Base-by-base conservation (phyloP, 768 basidiomycete genomes). In the Boletus fagicola region DNA sequence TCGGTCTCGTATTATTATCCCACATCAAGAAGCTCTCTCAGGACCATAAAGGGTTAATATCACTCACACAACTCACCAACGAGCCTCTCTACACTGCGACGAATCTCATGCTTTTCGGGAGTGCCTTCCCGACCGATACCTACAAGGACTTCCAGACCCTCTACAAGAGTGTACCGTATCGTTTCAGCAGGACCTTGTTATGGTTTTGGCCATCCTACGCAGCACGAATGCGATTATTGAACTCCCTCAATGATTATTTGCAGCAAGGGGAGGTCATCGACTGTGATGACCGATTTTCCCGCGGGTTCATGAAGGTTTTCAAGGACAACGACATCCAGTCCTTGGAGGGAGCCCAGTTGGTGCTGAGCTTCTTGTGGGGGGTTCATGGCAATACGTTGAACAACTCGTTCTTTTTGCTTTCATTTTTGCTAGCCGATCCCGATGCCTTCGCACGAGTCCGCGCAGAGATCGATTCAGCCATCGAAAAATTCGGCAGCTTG, bases 401-500 rank as follows among this genome's bases (percentile, higher is more conserved):
- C 54, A 68, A 60, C 49, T 28, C 60, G 0, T 60, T 64, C 38
- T 66, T 68, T 18, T 47, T 58, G 24, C 36, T 69, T 4, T 57
- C 62, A 1, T 66, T 57, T 40, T 70, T 84, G 26, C 70, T 83
- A 36, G 73, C 75, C 48, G 67, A 78, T 53, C 78, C 78, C 0
- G 65, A 69, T n/a, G 75, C 71, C 1, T 71, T 82, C 68, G 71
- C 74, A 31, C 77, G 75, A 50, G 73, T 83, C 6, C 77, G 78
- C 3, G 67, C 71, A 5, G 80, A 84, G 56, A 68, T 84, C 13
- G 82, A 83, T 39, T 22, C n/a, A 9, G 64, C 60, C 1, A 48
- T 69, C 9, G 28, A 56, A 30, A 60, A 35, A 8, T 64, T 50
- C 1, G 54, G 64, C 2, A 40, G 33, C 47, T 46, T 69, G 46